A percentile compares a stretch with the other conserved stretches of the same genome.
Evolutionary conservation across 2,329 filamentous ascomycete species (phyloP).

Genomic region (Phialophora expanda): DNA sequence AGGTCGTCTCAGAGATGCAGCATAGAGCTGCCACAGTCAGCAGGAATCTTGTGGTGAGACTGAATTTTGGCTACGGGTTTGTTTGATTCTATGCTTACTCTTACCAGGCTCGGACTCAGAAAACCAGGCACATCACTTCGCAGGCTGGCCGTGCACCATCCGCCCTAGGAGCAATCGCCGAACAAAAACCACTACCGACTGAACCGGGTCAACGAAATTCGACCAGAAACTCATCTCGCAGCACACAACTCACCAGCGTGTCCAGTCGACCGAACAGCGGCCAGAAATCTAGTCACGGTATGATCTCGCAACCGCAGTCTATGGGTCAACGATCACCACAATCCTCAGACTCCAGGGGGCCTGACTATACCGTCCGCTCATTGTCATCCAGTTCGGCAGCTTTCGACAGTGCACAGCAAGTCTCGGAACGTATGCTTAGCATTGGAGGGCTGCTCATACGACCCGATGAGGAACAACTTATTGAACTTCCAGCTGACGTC

Average conservation of each 20-base stretch:
- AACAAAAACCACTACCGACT: slow-evolving; percentile 29
- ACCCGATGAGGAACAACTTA: slow-evolving; percentile 20
- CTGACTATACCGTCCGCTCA: slow-evolving; percentile 6
- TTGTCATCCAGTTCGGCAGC: slow-evolving; percentile 12
- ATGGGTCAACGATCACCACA: slow-evolving; percentile 16
- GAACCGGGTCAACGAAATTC: slow-evolving; percentile 27
- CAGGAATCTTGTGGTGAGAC: slow-evolving; percentile 49
- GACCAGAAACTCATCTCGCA: slow-evolving; percentile 31
- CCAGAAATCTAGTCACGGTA: slow-evolving; percentile 27
- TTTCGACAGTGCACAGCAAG: slow-evolving; percentile 7
- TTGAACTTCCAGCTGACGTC: slow-evolving; percentile 39
- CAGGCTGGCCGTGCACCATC: slow-evolving; percentile 24
- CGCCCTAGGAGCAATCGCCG: slow-evolving; percentile 17
- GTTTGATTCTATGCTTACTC: slow-evolving; percentile 17
- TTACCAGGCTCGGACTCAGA: slow-evolving; percentile 27
- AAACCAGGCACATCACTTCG: slow-evolving; percentile 22
- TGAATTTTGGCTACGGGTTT: neutral
- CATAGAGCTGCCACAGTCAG: slow-evolving; percentile 82
- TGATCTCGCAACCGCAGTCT: slow-evolving; percentile 24
- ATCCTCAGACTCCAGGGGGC: slow-evolving; percentile 19
- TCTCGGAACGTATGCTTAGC: slow-evolving; percentile 10
- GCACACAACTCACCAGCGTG: slow-evolving; percentile 25
- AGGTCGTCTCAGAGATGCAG: slow-evolving; percentile 84
- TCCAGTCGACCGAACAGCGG: slow-evolving; percentile 30
- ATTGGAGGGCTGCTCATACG: slow-evolving; percentile 22